A percentile compares a stretch with the other conserved stretches of the same genome.
Evolutionary conservation across 192 early-diverging fungal genomes (phyloP).

Genomic region (Lunasporangiospora selenospora): DNA sequence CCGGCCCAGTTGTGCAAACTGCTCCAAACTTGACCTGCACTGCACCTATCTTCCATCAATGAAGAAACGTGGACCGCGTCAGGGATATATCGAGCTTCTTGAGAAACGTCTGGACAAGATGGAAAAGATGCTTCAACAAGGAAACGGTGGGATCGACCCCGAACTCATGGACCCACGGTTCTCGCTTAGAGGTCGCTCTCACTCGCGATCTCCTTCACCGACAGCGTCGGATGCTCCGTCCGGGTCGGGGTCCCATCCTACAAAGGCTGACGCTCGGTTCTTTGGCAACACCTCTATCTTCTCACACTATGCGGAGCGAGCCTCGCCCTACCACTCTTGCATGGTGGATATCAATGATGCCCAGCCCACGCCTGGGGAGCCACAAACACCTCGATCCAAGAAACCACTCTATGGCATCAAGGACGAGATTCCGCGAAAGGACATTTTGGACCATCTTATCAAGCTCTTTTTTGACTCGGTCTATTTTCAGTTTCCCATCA

Average conservation of each 20-base stretch:
- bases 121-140: slow-evolving; percentile 73
- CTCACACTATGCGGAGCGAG: slow-evolving; percentile 2
- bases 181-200: too few relatives aligned
- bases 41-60: slow-evolving; percentile 87
- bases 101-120: slow-evolving; percentile 81
- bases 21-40: slow-evolving; percentile 64
- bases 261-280: slow-evolving; percentile 8
- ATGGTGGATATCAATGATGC: too few relatives aligned
- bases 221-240: not conserved
- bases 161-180: slow-evolving; percentile 5
- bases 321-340: too few relatives aligned
- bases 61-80: slow-evolving; percentile 91
- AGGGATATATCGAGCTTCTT: slow-evolving; percentile 78
- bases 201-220: not conserved
- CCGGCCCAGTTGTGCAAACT: slow-evolving; percentile 83
- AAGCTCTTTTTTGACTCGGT: slow-evolving; percentile 55
- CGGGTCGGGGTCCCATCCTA: not conserved
- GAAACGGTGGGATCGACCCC: slow-evolving; percentile 5
- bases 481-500: slow-evolving; percentile 52
- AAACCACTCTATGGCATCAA: slow-evolving; percentile 36
- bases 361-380: too few relatives aligned
- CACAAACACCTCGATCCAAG: slow-evolving; percentile 11
- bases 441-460: slow-evolving; percentile 59
- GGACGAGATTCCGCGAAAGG: slow-evolving; percentile 45
- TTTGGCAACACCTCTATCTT: slow-evolving; percentile 29